Conservation (phyloP, 768 basidiomycete genomes). For the Lactarius evosmus region DNA sequence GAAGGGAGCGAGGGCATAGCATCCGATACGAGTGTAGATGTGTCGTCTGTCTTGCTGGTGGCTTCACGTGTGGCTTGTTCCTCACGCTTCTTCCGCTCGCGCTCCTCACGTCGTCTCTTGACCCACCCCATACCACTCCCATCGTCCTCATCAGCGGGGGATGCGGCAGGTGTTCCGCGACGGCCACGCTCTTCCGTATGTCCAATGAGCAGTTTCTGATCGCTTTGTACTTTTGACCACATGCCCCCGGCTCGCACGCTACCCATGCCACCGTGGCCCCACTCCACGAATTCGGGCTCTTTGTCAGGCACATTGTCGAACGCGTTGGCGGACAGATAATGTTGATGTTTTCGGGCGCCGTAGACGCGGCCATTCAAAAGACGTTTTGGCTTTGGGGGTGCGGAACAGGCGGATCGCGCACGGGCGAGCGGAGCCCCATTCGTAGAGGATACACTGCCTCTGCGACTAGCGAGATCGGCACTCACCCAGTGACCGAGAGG, state of each 20-base stretch:
- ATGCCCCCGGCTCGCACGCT: slow-evolving; percentile 36
- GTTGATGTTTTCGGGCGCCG: slow-evolving; percentile 39
- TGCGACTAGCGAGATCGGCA: slow-evolving; percentile 5
- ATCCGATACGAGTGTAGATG: neutral
- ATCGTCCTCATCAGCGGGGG: slow-evolving; percentile 56
- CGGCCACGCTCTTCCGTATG: slow-evolving; percentile 11
- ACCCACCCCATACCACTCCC: slow-evolving; percentile 88
- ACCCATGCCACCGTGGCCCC: slow-evolving; percentile 86
- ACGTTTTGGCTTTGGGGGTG: slow-evolving; percentile 31
- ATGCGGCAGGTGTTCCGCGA: slow-evolving; percentile 32
- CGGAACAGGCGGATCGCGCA: neutral
- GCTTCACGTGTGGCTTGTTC: slow-evolving; percentile 35
- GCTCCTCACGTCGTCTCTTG: slow-evolving; percentile 51
- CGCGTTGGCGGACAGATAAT: slow-evolving; percentile 33
- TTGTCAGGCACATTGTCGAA: slow-evolving; percentile 53
- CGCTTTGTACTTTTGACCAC: slow-evolving; percentile 28
- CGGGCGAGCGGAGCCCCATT: slow-evolving; percentile 5
- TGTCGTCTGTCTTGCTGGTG: slow-evolving; percentile 30
- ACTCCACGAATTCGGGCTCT: slow-evolving; percentile 84
- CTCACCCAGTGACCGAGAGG: slow-evolving; percentile 21
- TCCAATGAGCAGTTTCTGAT: slow-evolving; percentile 26
- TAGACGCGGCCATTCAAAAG: slow-evolving; percentile 86
- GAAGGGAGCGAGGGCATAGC: neutral
- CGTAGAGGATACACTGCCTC: neutral
- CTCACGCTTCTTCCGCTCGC: slow-evolving; percentile 46